These are phyloP conservation scores for Trametes sp. DNA, from an alignment of 1,284 basidiomycete genomes.

Conservation along the genomic window DNA sequence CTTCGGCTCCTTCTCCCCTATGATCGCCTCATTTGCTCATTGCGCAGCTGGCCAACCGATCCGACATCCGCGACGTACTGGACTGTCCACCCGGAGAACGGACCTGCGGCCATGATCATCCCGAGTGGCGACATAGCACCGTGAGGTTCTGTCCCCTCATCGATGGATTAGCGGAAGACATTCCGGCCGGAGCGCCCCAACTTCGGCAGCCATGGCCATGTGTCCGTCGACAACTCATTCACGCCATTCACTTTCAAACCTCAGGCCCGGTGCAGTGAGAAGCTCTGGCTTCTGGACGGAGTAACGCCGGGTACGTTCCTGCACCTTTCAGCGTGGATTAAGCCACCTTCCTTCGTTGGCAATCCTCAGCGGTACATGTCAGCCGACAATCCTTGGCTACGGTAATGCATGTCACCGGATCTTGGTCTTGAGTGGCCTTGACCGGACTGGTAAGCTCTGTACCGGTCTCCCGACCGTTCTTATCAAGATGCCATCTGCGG, in stretches of 20 bases:
- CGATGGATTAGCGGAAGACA: slow-evolving; percentile 27
- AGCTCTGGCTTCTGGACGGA: slow-evolving; percentile 9
- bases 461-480: slow-evolving; percentile 24
- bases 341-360: slow-evolving; percentile 1
- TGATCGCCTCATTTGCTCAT: not conserved
- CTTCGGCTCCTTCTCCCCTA: not conserved
- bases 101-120: slow-evolving; percentile 25
- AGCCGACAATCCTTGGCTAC: slow-evolving; percentile 25
- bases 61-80: slow-evolving; percentile 24
- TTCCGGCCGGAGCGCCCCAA: slow-evolving; percentile 10
- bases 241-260: slow-evolving; percentile 5
- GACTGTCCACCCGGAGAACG: slow-evolving; percentile 7
- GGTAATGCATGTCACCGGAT: slow-evolving; percentile 25
- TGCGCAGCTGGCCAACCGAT: slow-evolving; percentile 10
- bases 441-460: slow-evolving; percentile 23
- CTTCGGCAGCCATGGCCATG: slow-evolving; percentile 11
- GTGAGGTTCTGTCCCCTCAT: slow-evolving; percentile 15
- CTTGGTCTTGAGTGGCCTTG: slow-evolving; percentile 16
- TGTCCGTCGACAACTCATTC: not conserved
- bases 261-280: slow-evolving; percentile 10
- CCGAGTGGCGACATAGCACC: slow-evolving; percentile 16
- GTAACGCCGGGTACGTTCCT: slow-evolving; percentile 24
- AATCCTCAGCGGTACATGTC: slow-evolving; percentile 15
- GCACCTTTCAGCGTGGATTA: slow-evolving; percentile 5
- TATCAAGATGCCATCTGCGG: slow-evolving; percentile 29